phyloP scores from a whole-genome alignment of 1,139 yeast genomes.

The Candida sp. region DNA sequence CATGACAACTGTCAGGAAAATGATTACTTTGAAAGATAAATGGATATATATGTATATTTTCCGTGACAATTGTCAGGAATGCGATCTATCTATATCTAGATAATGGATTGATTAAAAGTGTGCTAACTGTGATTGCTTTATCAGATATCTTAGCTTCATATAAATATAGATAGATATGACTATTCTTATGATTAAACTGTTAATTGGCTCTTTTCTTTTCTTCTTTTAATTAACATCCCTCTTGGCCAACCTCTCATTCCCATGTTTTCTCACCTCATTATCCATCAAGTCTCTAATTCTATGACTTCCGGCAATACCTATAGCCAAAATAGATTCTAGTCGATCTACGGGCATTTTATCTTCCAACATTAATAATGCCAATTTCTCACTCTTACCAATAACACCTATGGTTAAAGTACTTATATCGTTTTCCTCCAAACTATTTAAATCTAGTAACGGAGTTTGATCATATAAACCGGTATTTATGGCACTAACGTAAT shows the following conservation, averaged over 20 bases:
- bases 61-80: no score
- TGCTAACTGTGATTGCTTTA: no score
- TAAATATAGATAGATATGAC: no score
- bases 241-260: conserved; percentile 42
- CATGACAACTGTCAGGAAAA: no score
- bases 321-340: conserved; percentile 72
- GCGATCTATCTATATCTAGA: no score
- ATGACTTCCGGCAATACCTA: conserved; percentile 89
- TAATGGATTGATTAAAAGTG: no score
- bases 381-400: conserved; percentile 76
- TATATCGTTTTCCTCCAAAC: conserved; percentile 80
- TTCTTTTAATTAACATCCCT: background rate
- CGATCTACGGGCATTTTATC: conserved; percentile 83
- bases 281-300: conserved; percentile 85
- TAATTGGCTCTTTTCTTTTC: background rate
- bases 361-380: conserved; percentile 74
- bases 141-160: no score
- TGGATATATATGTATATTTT: no score
- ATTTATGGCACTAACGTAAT: conserved; percentile 76
- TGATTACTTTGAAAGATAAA: no score
- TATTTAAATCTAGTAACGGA: conserved; percentile 79
- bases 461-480: conserved; percentile 77
- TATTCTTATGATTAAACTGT: no score
- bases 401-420: conserved; percentile 80
- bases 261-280: conserved; percentile 71